Evolutionary conservation across 1,284 basidiomycete genomes (phyloP).

Genomic region (Coniferiporia weirii): DNA sequence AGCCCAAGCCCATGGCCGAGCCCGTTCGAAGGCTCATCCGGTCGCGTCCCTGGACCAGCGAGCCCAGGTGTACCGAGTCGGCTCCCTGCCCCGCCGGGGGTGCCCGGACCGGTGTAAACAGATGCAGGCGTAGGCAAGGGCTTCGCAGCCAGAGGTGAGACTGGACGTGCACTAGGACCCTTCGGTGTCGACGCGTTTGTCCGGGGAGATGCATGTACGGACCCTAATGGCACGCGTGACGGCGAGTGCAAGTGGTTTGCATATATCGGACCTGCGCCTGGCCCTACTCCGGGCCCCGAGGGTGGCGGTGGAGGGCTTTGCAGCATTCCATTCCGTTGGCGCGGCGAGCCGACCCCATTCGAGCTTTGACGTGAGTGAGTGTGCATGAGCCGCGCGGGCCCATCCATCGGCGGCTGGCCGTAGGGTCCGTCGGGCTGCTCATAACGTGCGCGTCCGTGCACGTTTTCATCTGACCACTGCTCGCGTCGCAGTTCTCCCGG

Average conservation of each 20-base stretch:
- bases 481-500: constrained; percentile 17
- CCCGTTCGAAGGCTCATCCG: constrained; percentile 11
- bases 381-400: background rate
- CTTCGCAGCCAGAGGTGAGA: constrained; percentile 14
- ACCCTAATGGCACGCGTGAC: constrained; percentile 4
- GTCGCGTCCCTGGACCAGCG: constrained; percentile 15
- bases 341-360: constrained; percentile 9
- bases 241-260: constrained; percentile 16
- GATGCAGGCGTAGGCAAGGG: background rate
- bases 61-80: constrained; percentile 18
- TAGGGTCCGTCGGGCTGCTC: background rate
- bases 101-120: background rate
- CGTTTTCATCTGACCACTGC: constrained; percentile 9
- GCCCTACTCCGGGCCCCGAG: constrained; percentile 10
- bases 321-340: constrained; percentile 6
- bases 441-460: background rate
- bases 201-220: constrained; percentile 8
- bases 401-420: background rate
- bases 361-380: constrained; percentile 12
- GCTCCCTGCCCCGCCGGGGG: constrained; percentile 3
- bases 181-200: constrained; percentile 7
- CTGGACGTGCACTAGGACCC: constrained; percentile 2
- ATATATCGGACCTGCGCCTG: constrained; percentile 1
- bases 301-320: constrained; percentile 3
- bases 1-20: constrained; percentile 3